These are phyloP conservation scores for Trichoderma gamsii DNA, from an alignment of 495 filamentous ascomycete genomes.

Conservation along the genomic window DNA sequence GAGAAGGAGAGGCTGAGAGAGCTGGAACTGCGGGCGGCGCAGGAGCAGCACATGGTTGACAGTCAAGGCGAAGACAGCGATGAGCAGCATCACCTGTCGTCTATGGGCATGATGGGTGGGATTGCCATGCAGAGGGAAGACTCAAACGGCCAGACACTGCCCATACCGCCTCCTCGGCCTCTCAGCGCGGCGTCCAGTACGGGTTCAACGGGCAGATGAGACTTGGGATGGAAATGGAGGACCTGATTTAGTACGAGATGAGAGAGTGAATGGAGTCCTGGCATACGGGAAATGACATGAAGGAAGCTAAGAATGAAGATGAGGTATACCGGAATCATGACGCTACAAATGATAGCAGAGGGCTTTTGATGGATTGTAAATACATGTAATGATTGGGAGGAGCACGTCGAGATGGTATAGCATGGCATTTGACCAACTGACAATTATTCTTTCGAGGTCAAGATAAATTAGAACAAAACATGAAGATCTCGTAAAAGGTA, in stretches of 20 bases:
- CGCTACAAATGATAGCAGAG: background rate
- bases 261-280: background rate
- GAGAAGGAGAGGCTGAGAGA: conserved; percentile 45
- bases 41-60: conserved; percentile 33
- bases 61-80: conserved; percentile 26
- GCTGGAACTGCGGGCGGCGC: conserved; percentile 29
- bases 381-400: background rate
- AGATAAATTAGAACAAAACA: background rate
- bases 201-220: conserved; percentile 31
- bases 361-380: background rate
- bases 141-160: conserved; percentile 21
- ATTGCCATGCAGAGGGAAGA: conserved; percentile 44
- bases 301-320: background rate
- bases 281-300: background rate
- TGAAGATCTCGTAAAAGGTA: background rate
- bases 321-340: background rate
- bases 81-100: conserved; percentile 21
- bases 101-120: conserved; percentile 31
- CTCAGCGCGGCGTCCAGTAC: conserved; percentile 37
- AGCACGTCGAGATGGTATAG: background rate
- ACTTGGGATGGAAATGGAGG: background rate
- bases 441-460: background rate
- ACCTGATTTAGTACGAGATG: background rate
- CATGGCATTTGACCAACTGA: background rate
- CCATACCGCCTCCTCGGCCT: conserved; percentile 36